These are phyloP conservation scores for Claviceps capensis DNA, from an alignment of 2,329 filamentous ascomycete species.

Conservation along the genomic window DNA sequence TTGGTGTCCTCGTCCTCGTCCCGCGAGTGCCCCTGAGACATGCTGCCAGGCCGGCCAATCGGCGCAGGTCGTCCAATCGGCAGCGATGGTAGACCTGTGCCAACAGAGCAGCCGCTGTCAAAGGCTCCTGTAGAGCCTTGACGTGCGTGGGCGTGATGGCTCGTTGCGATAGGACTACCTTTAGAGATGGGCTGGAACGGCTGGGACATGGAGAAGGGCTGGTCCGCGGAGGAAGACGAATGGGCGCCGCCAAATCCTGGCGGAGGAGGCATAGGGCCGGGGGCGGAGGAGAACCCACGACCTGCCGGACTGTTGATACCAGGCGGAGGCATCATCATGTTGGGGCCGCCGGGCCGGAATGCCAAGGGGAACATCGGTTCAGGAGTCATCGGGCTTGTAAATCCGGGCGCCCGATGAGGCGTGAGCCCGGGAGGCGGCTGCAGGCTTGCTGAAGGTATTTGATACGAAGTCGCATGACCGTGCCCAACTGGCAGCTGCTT, in stretches of 20 bases:
- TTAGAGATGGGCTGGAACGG: conserved; percentile 18
- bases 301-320: conserved; percentile 32
- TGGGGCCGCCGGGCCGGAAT: conserved; percentile 28
- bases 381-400: conserved; percentile 45
- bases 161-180: conserved; percentile 24
- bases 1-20: conserved; percentile 55
- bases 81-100: conserved; percentile 36
- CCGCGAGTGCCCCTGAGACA: conserved; percentile 36
- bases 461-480: conserved; percentile 33
- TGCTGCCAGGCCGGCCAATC: conserved; percentile 76
- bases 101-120: conserved; percentile 28
- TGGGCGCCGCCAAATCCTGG: conserved; percentile 20
- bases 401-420: conserved; percentile 29
- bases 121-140: conserved; percentile 58
- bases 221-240: conserved; percentile 8
- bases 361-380: conserved; percentile 33
- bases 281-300: conserved; percentile 32
- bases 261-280: conserved; percentile 19
- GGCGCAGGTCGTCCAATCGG: conserved; percentile 74
- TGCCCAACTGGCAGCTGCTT: conserved; percentile 18
- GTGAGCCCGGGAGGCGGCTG: conserved; percentile 27
- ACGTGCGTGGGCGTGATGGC: conserved; percentile 36
- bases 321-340: conserved; percentile 35
- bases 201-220: conserved; percentile 19
- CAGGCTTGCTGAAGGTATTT: conserved; percentile 43